These are phyloP conservation scores for Diversispora eburnea DNA, from an alignment of 192 early-diverging fungal species.

Conservation along the genomic window DNA sequence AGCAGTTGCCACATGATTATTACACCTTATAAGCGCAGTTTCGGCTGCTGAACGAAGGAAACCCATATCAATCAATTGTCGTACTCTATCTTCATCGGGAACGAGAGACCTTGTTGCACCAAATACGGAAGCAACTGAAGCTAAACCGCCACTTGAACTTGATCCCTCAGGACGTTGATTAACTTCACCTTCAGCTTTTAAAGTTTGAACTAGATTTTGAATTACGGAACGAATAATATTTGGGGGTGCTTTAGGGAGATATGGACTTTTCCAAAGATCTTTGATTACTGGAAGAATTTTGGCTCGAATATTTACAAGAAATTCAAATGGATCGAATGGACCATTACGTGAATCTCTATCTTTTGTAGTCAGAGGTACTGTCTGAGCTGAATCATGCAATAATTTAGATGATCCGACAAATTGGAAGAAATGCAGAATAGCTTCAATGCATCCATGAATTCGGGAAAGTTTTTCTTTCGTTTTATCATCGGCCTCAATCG, in stretches of 20 bases:
- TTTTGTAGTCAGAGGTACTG: constrained; percentile 45
- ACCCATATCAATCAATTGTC: constrained; percentile 84
- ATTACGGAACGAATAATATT: constrained; percentile 58
- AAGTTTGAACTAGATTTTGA: constrained; percentile 58
- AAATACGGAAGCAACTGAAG: constrained; percentile 34
- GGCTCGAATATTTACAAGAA: constrained; percentile 62
- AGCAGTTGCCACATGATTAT: constrained; percentile 75
- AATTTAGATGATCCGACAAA: constrained; percentile 67
- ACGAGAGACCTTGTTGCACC: constrained; percentile 40
- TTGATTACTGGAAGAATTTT: constrained; percentile 56
- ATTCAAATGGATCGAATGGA: constrained; percentile 72
- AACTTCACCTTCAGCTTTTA: constrained; percentile 73
- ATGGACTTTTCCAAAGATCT: constrained; percentile 60
- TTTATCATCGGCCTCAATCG: constrained; percentile 35
- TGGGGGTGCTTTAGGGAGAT: constrained; percentile 51
- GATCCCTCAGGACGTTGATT: constrained; percentile 31
- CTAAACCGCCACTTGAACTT: constrained; percentile 1
- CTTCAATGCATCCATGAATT: constrained; percentile 51
- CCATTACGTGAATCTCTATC: constrained; percentile 54
- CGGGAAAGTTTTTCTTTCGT: constrained; percentile 37
- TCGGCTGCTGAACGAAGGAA: constrained; percentile 77
- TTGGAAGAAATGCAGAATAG: constrained; percentile 59
- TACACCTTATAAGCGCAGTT: constrained; percentile 69
- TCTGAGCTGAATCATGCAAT: constrained; percentile 71
- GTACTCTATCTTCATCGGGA: constrained; percentile 61